Percentiles rank a stretch among this genome's conserved stretches.
Conservation (phyloP, 2,329 filamentous ascomycete genomes). For the Madurella mycetomatis region DNA sequence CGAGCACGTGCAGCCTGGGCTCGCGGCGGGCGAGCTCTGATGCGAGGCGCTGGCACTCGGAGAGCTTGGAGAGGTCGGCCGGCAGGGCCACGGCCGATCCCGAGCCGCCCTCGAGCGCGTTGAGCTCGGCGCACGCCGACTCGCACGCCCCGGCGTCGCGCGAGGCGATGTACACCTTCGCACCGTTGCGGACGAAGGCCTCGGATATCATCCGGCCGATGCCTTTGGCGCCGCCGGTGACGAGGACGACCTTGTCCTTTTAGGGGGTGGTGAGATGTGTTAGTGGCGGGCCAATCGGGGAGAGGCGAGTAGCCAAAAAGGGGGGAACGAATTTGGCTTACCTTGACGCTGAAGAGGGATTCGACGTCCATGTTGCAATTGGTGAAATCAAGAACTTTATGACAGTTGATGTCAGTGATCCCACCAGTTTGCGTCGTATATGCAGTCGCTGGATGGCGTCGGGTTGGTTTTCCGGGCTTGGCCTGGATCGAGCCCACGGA, state of each 20-base stretch:
- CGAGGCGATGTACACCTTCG: constrained; percentile 62
- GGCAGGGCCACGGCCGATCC: constrained; percentile 55
- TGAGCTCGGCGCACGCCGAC: constrained; percentile 52
- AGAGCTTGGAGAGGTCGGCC: constrained; percentile 59
- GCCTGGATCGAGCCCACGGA: background rate
- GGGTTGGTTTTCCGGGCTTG: background rate
- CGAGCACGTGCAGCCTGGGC: constrained; percentile 53
- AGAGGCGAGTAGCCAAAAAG: background rate
- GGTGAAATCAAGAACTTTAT: background rate
- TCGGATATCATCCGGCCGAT: constrained; percentile 65
- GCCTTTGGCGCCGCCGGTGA: constrained; percentile 57
- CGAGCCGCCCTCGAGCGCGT: constrained; percentile 38
- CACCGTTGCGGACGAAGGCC: constrained; percentile 61
- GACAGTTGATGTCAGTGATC: background rate
- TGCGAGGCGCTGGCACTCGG: constrained; percentile 51
- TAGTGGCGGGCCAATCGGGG: constrained; percentile 5
- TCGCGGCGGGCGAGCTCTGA: constrained; percentile 48
- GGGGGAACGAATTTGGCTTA: constrained; percentile 34
- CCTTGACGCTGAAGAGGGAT: constrained; percentile 57
- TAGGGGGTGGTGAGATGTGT: background rate
- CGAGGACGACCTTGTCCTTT: constrained; percentile 54
- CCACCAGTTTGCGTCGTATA: background rate
- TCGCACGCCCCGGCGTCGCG: constrained; percentile 57
- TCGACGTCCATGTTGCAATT: constrained; percentile 47
- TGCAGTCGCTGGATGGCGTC: background rate